phyloP scores from a whole-genome alignment of 306 rosid genomes.

The Vigna mungo region DNA sequence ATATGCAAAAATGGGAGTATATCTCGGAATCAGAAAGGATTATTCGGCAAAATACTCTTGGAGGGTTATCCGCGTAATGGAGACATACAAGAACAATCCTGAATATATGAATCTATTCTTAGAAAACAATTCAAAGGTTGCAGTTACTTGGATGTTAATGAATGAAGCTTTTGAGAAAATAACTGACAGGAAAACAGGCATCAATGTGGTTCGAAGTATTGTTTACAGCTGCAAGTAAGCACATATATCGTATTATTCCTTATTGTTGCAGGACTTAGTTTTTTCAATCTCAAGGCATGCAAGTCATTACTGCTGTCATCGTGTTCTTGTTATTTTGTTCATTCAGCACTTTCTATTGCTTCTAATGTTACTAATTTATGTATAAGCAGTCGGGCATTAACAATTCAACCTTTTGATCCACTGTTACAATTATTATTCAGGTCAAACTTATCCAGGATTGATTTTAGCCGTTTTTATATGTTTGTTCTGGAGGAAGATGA shows the following conservation, averaged over 20 bases:
- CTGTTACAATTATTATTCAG: slow-evolving; percentile 27
- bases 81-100: not conserved
- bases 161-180: slow-evolving; percentile 37
- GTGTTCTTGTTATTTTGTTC: not conserved
- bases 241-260: not conserved
- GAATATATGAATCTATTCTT: not conserved
- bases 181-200: slow-evolving; percentile 36
- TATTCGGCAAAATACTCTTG: slow-evolving; percentile 36
- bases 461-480: slow-evolving; percentile 50
- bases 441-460: slow-evolving; percentile 43
- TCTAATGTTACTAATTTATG: not conserved
- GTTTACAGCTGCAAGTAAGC: slow-evolving; percentile 46
- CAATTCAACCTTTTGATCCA: not conserved
- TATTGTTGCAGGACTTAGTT: not conserved
- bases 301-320: not conserved
- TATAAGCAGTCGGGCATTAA: not conserved
- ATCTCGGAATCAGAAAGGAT: slow-evolving; percentile 25
- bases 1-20: slow-evolving; percentile 36
- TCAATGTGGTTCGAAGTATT: slow-evolving; percentile 40
- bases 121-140: slow-evolving; percentile 49
- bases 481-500: slow-evolving; percentile 52
- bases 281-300: not conserved
- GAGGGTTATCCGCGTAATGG: slow-evolving; percentile 40
- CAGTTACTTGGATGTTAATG: slow-evolving; percentile 42
- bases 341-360: not conserved